Base-by-base conservation (phyloP, 805 yeast genomes). In the Saccharomycopsis sp. region DNA sequence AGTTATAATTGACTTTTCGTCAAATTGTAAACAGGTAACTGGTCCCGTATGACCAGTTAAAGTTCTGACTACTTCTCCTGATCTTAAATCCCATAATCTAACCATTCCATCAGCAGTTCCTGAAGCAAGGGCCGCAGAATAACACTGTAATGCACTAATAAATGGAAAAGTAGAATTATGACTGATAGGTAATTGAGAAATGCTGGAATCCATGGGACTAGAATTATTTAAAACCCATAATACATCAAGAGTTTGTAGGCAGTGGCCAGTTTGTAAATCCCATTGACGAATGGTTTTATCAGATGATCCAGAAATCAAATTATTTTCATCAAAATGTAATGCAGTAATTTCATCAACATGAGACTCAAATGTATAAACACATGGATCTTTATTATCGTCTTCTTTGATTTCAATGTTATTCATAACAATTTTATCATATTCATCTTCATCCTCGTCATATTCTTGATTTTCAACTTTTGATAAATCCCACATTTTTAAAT, bases 31-130 rank as follows among this genome's bases (percentile, higher is more conserved):
- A 27, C 76, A 64, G 0, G 86, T 73, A 8, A 81, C 73, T 2
- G 86, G 72, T 1, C 76, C 79, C 2, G 83, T 75, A 53, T 80
- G 88, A 0, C 89, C 88, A 28, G 68, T 60, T 17, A 79, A 56
- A 10, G 75, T 64, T 46, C 80, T 60, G 33, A 75, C 73, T 14
- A 76, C 77, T 47, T 74, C 79, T 3, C 86, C 86, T 19, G 74
- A 64, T 51, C 92, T 66, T 45, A 81, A 57, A 59, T 81, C 92
- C 88, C 89, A 81, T 18, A 81, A 59, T 39, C 92, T 60, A 2
- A 81, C 85, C 5, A 76, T 56, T 1, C 89, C 89, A 56, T 81
- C 89, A 14, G 74, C 74, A 0, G 87, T 76, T 37, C 89, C 92
- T 0, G 86, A 74, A 0, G 89, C 89, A 48, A 81, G 59, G 0